A percentile compares a stretch with the other conserved stretches of the same genome.
phyloP scores from a whole-genome alignment of 78 protist genomes.

The Bigelowiella natans region DNA sequence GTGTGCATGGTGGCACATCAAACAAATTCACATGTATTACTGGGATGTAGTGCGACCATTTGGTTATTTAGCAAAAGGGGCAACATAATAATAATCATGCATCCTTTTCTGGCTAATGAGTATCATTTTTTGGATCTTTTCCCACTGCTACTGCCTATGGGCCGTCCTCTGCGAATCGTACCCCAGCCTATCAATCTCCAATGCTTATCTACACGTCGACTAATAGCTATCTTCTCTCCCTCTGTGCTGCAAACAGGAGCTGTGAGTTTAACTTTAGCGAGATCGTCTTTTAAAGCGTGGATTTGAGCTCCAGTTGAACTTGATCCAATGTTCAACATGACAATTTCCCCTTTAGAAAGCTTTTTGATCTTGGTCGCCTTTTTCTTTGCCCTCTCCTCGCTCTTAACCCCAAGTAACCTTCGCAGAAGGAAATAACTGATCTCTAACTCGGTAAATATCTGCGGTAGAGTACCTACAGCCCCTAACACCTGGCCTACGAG shows the following conservation, averaged over 20 bases:
- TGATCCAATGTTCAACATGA: constrained; percentile 92
- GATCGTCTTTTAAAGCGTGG: constrained; percentile 53
- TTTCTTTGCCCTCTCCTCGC: constrained; percentile 10
- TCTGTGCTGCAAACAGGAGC: constrained; percentile 88
- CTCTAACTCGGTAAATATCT: constrained; percentile 71
- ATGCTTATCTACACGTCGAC: constrained; percentile 91
- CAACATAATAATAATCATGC: too few relatives aligned
- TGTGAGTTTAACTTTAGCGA: constrained; percentile 81
- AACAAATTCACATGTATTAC: too few relatives aligned
- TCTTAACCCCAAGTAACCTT: constrained; percentile 89
- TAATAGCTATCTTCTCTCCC: constrained; percentile 94
- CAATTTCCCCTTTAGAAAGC: constrained; percentile 72
- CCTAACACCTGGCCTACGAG: constrained; percentile 98
- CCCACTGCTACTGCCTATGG: neutral
- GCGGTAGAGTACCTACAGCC: constrained; percentile 76
- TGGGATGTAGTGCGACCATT: too few relatives aligned
- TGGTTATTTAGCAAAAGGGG: too few relatives aligned
- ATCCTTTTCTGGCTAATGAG: too few relatives aligned
- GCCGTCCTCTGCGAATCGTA: constrained; percentile 25
- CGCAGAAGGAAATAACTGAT: constrained; percentile 62
- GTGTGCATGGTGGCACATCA: too few relatives aligned
- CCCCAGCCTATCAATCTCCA: constrained; percentile 89
- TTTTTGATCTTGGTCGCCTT: constrained; percentile 64
- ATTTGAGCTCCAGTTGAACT: constrained; percentile 90
- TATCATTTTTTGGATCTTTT: too few relatives aligned